Evolutionary conservation across 2,329 filamentous ascomycete genomes (phyloP).

Genomic region (Cladosporium velox): DNA sequence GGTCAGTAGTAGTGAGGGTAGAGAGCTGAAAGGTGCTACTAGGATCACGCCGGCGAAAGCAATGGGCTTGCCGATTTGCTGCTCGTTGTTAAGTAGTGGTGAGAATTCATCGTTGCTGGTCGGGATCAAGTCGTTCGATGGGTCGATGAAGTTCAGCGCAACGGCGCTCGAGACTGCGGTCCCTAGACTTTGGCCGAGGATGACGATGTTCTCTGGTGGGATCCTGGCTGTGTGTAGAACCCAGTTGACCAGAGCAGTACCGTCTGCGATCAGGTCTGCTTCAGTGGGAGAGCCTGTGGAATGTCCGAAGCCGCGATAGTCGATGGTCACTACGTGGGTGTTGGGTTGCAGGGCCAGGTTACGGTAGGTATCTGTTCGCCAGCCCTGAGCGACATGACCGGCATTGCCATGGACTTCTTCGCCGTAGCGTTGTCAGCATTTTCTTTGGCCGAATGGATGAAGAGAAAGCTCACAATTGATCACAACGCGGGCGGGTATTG

Average conservation of each 20-base stretch:
- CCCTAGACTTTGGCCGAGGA: slow-evolving; percentile 85
- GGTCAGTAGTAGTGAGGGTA: slow-evolving; percentile 71
- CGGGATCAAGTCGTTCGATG: slow-evolving; percentile 16
- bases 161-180: slow-evolving; percentile 79
- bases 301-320: slow-evolving; percentile 85
- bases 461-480: slow-evolving; percentile 52
- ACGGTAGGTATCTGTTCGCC: slow-evolving; percentile 76
- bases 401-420: slow-evolving; percentile 65
- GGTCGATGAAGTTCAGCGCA: slow-evolving; percentile 64
- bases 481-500: slow-evolving; percentile 53
- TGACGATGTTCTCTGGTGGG: slow-evolving; percentile 69
- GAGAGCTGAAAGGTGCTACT: slow-evolving; percentile 74
- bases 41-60: slow-evolving; percentile 80
- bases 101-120: slow-evolving; percentile 23
- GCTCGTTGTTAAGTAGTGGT: background rate
- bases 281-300: slow-evolving; percentile 82
- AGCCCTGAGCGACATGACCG: slow-evolving; percentile 77
- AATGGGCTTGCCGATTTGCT: slow-evolving; percentile 33
- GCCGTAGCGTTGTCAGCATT: slow-evolving; percentile 5
- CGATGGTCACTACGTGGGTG: slow-evolving; percentile 81
- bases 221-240: slow-evolving; percentile 66
- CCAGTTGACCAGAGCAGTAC: slow-evolving; percentile 71
- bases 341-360: slow-evolving; percentile 70
- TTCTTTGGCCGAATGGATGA: background rate
- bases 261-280: slow-evolving; percentile 77